Conservation (phyloP, 1,284 basidiomycete species). For the Moniliella sp. region DNA sequence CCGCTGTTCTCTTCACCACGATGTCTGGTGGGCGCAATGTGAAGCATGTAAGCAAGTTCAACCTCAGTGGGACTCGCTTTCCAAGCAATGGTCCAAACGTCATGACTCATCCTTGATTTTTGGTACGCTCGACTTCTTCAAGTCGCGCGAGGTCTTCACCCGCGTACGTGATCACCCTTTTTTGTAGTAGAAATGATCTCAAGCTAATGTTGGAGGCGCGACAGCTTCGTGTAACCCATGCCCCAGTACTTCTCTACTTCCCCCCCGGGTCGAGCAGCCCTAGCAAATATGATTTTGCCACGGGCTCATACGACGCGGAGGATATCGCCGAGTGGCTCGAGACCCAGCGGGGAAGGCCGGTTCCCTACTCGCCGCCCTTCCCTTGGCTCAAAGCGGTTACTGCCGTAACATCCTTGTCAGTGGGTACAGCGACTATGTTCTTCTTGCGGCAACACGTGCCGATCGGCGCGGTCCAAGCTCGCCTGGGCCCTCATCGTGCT, state of each 20-base stretch:
- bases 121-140: conserved; percentile 13
- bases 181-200: not conserved
- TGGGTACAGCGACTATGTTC: conserved; percentile 2
- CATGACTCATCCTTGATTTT: too few species aligned
- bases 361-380: conserved; percentile 14
- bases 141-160: conserved; percentile 10
- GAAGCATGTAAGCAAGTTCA: too few species aligned
- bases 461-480: conserved; percentile 3
- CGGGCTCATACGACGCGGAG: conserved; percentile 8
- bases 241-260: conserved; percentile 16
- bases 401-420: not conserved
- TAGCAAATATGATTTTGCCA: conserved; percentile 15
- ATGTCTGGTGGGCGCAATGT: too few species aligned
- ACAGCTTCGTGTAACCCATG: conserved; percentile 15
- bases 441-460: conserved; percentile 1
- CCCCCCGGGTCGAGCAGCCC: conserved; percentile 8
- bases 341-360: conserved; percentile 4
- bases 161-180: not conserved
- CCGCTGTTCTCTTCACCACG: too few species aligned
- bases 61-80: too few species aligned
- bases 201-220: not conserved
- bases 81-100: too few species aligned
- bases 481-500: conserved; percentile 14
- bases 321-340: conserved; percentile 9
- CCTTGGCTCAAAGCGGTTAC: conserved; percentile 3